Evolutionary conservation across 768 basidiomycete species (phyloP), one percentile per base, ranked within the genome.

Genomic region (Dioszegia aurantiaca): DNA sequence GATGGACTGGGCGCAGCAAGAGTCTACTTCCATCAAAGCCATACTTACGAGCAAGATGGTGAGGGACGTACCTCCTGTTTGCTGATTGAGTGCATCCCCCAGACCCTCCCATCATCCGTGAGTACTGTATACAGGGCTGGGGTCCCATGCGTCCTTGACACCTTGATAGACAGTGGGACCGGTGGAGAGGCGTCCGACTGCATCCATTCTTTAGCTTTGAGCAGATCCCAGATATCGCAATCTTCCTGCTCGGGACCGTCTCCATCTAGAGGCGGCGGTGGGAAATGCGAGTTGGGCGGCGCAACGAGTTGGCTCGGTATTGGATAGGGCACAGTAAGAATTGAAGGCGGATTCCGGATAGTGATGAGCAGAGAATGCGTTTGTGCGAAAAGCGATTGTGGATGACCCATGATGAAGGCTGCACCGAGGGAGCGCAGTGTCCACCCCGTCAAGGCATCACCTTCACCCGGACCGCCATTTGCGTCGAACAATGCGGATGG

Each of bases 391-490:
- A 68, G 31, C 11, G 58, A 46, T 46, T 62, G 59, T 41, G 64
- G 67, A 17, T 55, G 43, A 11, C 66, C 68, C 68, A 70, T 70
- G 26, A 70, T 58, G 57, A 70, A 67, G n/a, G 67, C 62, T 33
- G 61, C 59, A 16, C 68, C 65, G 17, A 65, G 42, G 17, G 53
- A 46, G 5, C 48, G 2, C 1, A 68, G 52, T 4, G 55, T 55
- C 60, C 64, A 66, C 16, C 67, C 67, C 52, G 61, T 61, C 27
- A 63, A 59, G 23, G 67, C 57, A 33, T 72, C 68, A 10, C 69
- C 71, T 57, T 74, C 68, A n/a, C 76, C 76, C 39, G 73, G 67
- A n/a, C 69, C 70, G 19, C 55, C 56, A 16, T 56, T 60, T 4
- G 59, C 16, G 3, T 43, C 55, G 45, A 55, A 60, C 19, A 47